These are phyloP conservation scores for Phytophthora syringae DNA, from an alignment of 352 stramenopile genomes.

Conservation along the genomic window DNA sequence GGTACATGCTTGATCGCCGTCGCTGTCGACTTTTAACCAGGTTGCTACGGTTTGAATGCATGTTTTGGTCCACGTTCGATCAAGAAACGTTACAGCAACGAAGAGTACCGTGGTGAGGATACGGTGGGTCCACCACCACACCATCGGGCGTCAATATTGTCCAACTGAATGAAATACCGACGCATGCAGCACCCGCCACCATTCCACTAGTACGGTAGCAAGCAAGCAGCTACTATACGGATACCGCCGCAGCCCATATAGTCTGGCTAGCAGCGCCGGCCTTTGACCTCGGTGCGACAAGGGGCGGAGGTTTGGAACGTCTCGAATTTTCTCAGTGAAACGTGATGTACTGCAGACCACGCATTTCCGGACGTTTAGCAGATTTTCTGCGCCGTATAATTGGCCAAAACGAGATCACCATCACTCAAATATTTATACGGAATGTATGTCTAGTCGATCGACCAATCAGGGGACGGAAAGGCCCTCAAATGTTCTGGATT, in stretches of 20 bases:
- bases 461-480: slow-evolving; percentile 17
- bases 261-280: background rate
- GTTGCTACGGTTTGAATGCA: background rate
- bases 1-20: no score
- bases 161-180: no score
- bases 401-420: slow-evolving; percentile 11
- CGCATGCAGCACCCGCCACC: background rate
- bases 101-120: no score
- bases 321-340: slow-evolving; percentile 28
- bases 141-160: no score
- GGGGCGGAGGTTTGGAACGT: slow-evolving; percentile 19
- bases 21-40: no score
- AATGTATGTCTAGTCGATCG: slow-evolving; percentile 1
- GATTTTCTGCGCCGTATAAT: background rate
- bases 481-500: background rate
- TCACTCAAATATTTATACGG: slow-evolving; percentile 9
- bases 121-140: no score
- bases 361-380: slow-evolving; percentile 14
- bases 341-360: slow-evolving; percentile 20
- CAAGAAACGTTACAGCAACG: no score
- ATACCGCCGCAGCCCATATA: slow-evolving; percentile 15
- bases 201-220: slow-evolving; percentile 12
- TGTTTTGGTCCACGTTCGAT: no score
- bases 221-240: slow-evolving; percentile 16
- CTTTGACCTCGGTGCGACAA: slow-evolving; percentile 24